phyloP scores from a whole-genome alignment of 192 early-diverging fungal species.

The Backusella westeae region DNA sequence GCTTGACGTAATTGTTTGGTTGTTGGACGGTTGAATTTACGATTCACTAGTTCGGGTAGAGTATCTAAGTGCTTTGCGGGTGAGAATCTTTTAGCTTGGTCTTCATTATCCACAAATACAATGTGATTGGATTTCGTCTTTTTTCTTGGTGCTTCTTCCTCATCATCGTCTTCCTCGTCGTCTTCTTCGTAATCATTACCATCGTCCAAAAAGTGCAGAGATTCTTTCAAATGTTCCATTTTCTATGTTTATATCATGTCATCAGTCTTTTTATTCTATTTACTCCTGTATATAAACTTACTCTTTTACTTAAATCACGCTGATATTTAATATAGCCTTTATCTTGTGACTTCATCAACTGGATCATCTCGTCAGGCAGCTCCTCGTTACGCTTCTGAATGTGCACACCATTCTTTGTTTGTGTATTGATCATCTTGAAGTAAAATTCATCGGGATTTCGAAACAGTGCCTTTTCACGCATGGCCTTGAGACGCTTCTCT shows the following conservation, averaged over 20 bases:
- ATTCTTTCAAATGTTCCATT: conserved; percentile 72
- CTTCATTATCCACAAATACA: conserved; percentile 74
- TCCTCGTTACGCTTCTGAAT: conserved; percentile 68
- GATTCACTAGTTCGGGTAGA: conserved; percentile 67
- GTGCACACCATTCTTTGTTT: conserved; percentile 86
- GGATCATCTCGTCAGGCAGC: conserved; percentile 73
- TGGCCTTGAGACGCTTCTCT: conserved; percentile 78
- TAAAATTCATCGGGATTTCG: conserved; percentile 99
- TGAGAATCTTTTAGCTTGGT: conserved; percentile 62
- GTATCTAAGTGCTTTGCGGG: conserved; percentile 83
- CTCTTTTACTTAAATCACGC: conserved; percentile 71
- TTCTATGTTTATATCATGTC: conserved; percentile 33
- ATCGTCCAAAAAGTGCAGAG: conserved; percentile 65
- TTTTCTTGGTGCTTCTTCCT: conserved; percentile 19
- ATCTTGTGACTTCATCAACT: conserved; percentile 92
- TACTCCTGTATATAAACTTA: conserved; percentile 18
- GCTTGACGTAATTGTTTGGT: conserved; percentile 53
- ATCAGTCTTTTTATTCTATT: neutral
- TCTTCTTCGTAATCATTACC: conserved; percentile 21
- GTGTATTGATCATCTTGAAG: conserved; percentile 91
- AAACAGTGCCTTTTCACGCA: conserved; percentile 82
- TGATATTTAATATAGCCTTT: conserved; percentile 84
- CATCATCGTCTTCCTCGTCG: conserved; percentile 34
- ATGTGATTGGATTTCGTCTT: conserved; percentile 59
- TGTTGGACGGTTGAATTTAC: conserved; percentile 82